Conservation (phyloP, 257 asterid species). For the Buddleja alternifolia region DNA sequence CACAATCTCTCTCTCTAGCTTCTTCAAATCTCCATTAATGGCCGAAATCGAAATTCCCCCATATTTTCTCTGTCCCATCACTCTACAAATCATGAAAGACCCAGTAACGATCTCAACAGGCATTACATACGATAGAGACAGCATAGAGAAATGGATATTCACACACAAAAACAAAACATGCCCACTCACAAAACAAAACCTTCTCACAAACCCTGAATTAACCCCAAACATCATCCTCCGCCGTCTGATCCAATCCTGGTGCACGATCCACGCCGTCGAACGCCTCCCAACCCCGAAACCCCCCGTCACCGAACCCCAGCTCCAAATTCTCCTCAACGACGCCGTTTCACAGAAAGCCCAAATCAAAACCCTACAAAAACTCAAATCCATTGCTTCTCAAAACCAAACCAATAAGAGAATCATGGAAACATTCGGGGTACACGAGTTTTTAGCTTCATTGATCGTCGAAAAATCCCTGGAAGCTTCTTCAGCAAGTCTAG, state of each 20-base stretch:
- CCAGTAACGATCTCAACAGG: constrained; percentile 79
- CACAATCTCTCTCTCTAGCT: neutral
- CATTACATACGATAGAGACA: constrained; percentile 77
- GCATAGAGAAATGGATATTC: constrained; percentile 81
- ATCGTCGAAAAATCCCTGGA: constrained; percentile 32
- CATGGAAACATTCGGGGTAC: constrained; percentile 64
- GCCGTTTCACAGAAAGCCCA: constrained; percentile 44
- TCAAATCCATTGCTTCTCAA: constrained; percentile 64
- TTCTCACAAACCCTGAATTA: constrained; percentile 43
- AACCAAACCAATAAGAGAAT: constrained; percentile 59
- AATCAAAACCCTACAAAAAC: constrained; percentile 42
- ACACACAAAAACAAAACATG: constrained; percentile 46
- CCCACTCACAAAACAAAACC: constrained; percentile 67
- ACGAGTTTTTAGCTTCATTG: constrained; percentile 53
- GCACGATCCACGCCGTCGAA: constrained; percentile 66
- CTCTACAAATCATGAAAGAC: constrained; percentile 79
- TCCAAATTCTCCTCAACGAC: constrained; percentile 52
- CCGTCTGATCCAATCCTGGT: constrained; percentile 85
- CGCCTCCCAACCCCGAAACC: constrained; percentile 85
- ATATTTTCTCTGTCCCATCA: constrained; percentile 77
- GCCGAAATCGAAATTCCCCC: constrained; percentile 74
- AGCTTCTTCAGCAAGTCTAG: neutral
- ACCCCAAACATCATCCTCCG: constrained; percentile 82
- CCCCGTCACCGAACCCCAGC: constrained; percentile 55
- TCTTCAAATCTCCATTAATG: constrained; percentile 1